Evolutionary conservation across 768 basidiomycete species (phyloP), one percentile per base, ranked within the genome.

Genomic region (Mycena polygramma): DNA sequence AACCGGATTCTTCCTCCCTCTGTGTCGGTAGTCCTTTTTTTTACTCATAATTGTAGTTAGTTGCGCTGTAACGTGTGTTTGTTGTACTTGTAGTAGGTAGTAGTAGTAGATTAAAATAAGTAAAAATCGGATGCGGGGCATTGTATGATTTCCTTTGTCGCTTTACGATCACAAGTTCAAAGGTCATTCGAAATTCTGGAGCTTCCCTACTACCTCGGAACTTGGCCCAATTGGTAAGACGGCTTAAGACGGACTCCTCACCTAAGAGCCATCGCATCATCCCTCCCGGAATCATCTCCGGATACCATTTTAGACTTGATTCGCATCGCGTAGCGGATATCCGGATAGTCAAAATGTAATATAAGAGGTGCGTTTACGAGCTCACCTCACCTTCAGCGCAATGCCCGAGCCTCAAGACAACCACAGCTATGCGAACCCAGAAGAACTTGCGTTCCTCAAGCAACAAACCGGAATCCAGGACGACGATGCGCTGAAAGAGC

Each of bases 361-460:
- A 41, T 41, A 41, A 41, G 15, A 41, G 41, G 41, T 11, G 15
- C 41, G 41, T 15, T 15, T 41, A 17, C 45, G 17, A 3, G 17
- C 17, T 17, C 41, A 20, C 17, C 45, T 19, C 45, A 17, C 45
- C 7, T 46, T 20, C 45, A 46, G 41, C 41, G 24, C 52, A 22
- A 68, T 60, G 58, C 22, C 66, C 20, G 57, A 55, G 13, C 15
- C 36, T 37, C 54, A 46, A 24, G 48, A 49, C 51, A 41, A 68
- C 43, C 57, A 46, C 62, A 53, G 60, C 58, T 82, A 82, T 57
- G 73, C 70, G 5, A 66, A 72, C 20, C 66, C 60, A 11, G 78
- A 80, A 5, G 81, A 81, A 55, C 70, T 77, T 10, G 75, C 73
- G 0, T 85, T 86, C 63, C 81, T 83, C 73, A 79, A 82, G 65